These are phyloP conservation scores for Vitis hybrid DNA, from an alignment of 177 flowering plant species.

Conservation along the genomic window DNA sequence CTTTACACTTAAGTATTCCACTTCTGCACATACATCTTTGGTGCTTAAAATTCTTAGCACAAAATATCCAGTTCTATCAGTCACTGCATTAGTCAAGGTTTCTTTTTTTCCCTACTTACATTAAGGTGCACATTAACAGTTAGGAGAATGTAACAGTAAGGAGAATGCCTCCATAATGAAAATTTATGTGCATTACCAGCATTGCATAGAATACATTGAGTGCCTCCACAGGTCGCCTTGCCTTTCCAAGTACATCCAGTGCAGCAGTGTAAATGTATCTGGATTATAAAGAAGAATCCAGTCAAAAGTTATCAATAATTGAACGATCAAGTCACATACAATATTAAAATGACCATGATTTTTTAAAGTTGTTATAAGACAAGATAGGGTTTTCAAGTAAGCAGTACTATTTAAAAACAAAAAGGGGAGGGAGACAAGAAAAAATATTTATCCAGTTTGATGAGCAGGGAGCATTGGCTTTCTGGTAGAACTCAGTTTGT, in stretches of 20 bases:
- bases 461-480: no score
- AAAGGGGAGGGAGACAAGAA: no score
- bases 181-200: constrained; percentile 55
- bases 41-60: no score
- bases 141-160: neutral
- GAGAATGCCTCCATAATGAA: neutral
- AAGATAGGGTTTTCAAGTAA: no score
- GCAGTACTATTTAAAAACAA: no score
- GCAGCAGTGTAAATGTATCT: constrained; percentile 84
- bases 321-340: neutral
- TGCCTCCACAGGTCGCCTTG: constrained; percentile 89
- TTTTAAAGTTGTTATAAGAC: neutral
- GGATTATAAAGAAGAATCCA: constrained; percentile 10
- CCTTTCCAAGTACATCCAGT: constrained; percentile 82
- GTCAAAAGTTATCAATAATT: constrained; percentile 6
- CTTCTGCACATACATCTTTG: no score
- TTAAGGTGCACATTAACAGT: neutral
- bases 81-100: neutral
- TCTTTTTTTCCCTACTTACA: neutral
- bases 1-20: no score
- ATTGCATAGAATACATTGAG: constrained; percentile 72
- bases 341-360: neutral
- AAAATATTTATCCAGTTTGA: no score
- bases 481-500: no score
- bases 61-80: no score